A percentile compares a stretch with the other conserved stretches of the same genome.
Conservation (phyloP, 345 rosid species). For the Ceriops zippeliana region DNA sequence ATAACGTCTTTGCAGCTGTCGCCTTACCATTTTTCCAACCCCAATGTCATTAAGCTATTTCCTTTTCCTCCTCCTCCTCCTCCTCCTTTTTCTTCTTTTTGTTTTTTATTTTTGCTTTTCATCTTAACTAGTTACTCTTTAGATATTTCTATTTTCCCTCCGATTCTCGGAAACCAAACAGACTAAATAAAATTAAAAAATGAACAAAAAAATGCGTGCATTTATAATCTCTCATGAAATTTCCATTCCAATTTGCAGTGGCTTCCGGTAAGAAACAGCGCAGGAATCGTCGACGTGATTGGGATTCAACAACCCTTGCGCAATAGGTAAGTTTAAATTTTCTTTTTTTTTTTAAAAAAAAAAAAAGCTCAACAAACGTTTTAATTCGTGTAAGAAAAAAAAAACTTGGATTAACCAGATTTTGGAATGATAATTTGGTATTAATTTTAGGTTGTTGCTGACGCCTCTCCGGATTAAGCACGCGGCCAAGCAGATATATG, state of each 20-base stretch:
- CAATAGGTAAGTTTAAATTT: too few relatives aligned
- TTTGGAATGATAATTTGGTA: neutral
- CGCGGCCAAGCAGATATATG: constrained; percentile 32
- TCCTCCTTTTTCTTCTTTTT: neutral
- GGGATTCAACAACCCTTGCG: too few relatives aligned
- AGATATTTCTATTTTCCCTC: too few relatives aligned
- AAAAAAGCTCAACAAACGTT: neutral
- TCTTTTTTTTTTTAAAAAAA: neutral
- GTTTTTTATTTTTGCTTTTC: too few relatives aligned
- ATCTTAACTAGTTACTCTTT: too few relatives aligned
- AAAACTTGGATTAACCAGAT: neutral
- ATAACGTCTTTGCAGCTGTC: neutral
- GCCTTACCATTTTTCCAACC: neutral
- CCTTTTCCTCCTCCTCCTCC: neutral
- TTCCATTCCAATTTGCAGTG: neutral
- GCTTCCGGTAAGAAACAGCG: neutral
- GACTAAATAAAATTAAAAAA: neutral
- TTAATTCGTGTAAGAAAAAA: neutral
- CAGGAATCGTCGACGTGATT: too few relatives aligned
- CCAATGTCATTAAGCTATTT: neutral
- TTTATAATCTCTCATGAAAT: neutral
- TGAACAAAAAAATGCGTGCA: too few relatives aligned
- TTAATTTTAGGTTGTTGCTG: constrained; percentile 17
- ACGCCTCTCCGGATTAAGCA: constrained; percentile 11
- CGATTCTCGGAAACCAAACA: neutral